phyloP scores from a whole-genome alignment of 176 grass and related monocot genomes.

The Cenchrus fungigraminus region DNA sequence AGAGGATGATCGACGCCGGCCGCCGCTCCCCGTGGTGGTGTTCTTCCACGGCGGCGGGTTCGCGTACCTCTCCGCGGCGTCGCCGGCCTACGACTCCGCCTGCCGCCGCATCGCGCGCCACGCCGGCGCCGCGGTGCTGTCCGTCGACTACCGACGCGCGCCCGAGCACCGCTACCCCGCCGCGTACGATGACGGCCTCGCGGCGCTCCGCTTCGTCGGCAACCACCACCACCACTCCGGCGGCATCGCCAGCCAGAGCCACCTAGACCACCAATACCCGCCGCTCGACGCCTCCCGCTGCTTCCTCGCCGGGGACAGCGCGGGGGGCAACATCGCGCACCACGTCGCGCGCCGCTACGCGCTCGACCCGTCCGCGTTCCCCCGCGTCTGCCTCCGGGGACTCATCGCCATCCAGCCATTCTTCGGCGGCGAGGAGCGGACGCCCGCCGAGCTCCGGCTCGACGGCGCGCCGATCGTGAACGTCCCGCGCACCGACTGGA shows the following conservation, averaged over 20 bases:
- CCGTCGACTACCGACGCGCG: conserved; percentile 84
- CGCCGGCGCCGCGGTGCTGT: conserved; percentile 49
- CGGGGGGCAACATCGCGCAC: conserved; percentile 79
- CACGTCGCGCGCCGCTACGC: conserved; percentile 78
- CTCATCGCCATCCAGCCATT: conserved; percentile 80
- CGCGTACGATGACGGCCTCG: conserved; percentile 74
- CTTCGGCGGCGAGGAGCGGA: conserved; percentile 87
- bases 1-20: not conserved
- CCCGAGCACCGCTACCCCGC: conserved; percentile 75
- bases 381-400: conserved; percentile 39
- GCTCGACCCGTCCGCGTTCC: not conserved
- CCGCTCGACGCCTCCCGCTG: conserved; percentile 51
- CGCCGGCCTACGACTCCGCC: conserved; percentile 57
- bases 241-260: too few relatives aligned
- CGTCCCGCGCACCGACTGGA: conserved; percentile 64
- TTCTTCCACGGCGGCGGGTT: conserved; percentile 97
- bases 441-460: conserved; percentile 63
- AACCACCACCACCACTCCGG: conserved; percentile 2
- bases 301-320: conserved; percentile 83
- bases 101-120: conserved; percentile 72
- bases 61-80: conserved; percentile 64
- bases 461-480: conserved; percentile 62
- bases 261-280: not conserved
- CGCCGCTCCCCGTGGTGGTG: conserved; percentile 50
- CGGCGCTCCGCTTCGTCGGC: conserved; percentile 78